Evolutionary conservation across 495 filamentous ascomycete genomes (phyloP), one percentile per base, ranked within the genome.

Genomic region (Halenospora varia): DNA sequence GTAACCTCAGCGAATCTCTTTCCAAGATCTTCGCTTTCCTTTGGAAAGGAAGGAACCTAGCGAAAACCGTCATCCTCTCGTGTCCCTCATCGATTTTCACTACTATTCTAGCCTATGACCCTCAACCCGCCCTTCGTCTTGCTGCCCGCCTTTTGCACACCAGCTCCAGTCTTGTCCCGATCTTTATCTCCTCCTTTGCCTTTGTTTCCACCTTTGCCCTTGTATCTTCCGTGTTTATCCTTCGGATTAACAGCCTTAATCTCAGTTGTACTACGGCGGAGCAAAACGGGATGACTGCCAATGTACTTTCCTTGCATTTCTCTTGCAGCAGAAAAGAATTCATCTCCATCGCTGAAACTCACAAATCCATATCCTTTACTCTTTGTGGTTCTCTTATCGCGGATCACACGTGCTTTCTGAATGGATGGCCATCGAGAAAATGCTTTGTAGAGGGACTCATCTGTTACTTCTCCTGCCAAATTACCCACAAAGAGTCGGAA

Each of bases 291-390:
- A 71, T 97, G 94, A 65, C 90, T 96, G 40, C 95, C 94, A 70
- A 98, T 97, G 69, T 98, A 98, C 76, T 98, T 97, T 47, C 92
- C 92, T 69, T 97, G 86, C 95, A 98, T 98, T 73, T 97, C 95
- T 73, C 92, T 87, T 60, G 89, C 93, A 0, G 94, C 92, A 53
- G 85, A 79, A 77, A 97, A 97, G 71, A 92, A 97, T 66, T 97
- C 91, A 65, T 98, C 94, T 3, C 91, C 88, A 68, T 96, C 88
- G 60, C 85, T 88, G 73, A 98, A 98, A 69, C 89, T 93, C 54
- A 97, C 90, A 63, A 98, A 98, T 1, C 94, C 95, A 70, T 88
- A 98, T 0, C 94, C 93, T 68, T 93, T 94, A 64, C 87, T 92
- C 77, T 98, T 97, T 51, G 87, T 92, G 2, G 93, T 96, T 18